Base-by-base conservation (phyloP, 2,329 filamentous ascomycete genomes). In the Neofusicoccum parvum region DNA sequence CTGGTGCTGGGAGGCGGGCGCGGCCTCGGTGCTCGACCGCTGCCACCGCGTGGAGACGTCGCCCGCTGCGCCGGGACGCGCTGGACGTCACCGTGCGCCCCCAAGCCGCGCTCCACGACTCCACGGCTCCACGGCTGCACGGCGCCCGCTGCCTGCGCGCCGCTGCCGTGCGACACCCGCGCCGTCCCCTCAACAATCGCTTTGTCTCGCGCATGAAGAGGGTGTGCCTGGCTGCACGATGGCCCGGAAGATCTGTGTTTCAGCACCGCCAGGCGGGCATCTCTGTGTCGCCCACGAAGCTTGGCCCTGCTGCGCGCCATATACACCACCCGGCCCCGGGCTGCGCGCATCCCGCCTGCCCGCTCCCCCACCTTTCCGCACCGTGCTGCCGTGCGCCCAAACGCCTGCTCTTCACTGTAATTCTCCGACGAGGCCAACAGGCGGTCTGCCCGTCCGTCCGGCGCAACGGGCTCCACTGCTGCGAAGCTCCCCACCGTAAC, bases 161-260 rank as follows among this genome's bases (percentile, higher is more conserved):
- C 14, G 51, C 53, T 58, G 53, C 53, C 20, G 53, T 56, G 51
- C 51, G 10, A 56, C 51, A 36, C 15, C 37, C 53, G 51, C 36
- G 32, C 34, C 34, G n/a, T 20, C 12, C 14, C 23, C 53, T 45
- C 53, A 58, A 58, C 53, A 58, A 58, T 58, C 53, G 53, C 53
- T 58, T 58, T 58, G 53, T 58, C 39, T 43, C 11, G 14, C 23
- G 53, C 53, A 58, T 58, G 53, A 58, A 58, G 53, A 58, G 53
- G 53, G 53, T 43, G 51, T 41, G 10, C n/a, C 46, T 11, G 46
- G 10, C 50, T 53, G 51, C 37, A 17, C 41, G 51, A 56, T 56
- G 51, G 37, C 53, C 37, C 53, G 23, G 37, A 14, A 58, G 53
- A 58, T 58, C 53, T 58, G 53, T 58, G 53, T 58, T 45, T 45